Evolutionary conservation across 108 stramenopile genomes (phyloP).

Genomic region (Skeletonema marinoi): DNA sequence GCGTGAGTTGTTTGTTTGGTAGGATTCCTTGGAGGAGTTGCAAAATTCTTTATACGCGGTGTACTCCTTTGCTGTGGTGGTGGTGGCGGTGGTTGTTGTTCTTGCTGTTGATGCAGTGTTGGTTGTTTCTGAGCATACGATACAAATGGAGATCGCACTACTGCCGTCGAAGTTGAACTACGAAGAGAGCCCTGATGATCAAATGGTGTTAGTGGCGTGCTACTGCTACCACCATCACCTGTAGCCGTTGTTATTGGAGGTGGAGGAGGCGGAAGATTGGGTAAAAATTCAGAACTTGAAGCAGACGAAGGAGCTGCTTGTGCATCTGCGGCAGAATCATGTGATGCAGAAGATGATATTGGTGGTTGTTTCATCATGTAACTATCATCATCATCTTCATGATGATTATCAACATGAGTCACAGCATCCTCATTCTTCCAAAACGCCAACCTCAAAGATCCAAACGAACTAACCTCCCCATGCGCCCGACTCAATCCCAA

Average conservation of each 20-base stretch:
- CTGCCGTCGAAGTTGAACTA: neutral
- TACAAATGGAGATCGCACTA: conserved; percentile 5
- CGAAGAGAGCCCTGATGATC: conserved; percentile 29
- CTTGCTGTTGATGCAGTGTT: neutral
- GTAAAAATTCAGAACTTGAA: neutral
- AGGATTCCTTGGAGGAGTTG: neutral
- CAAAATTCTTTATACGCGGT: neutral
- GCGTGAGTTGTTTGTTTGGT: neutral
- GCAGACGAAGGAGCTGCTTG: neutral
- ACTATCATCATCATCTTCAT: neutral
- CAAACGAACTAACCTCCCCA: conserved; percentile 72
- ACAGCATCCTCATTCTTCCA: conserved; percentile 4
- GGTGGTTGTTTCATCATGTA: neutral
- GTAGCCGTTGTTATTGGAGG: neutral
- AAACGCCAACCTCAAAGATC: conserved; percentile 51
- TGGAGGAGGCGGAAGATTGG: neutral
- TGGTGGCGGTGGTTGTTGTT: neutral
- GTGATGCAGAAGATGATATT: neutral
- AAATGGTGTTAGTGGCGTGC: conserved; percentile 23
- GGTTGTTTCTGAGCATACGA: conserved; percentile 3
- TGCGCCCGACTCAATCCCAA: conserved; percentile 77
- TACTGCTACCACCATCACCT: neutral
- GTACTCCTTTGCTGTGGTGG: neutral
- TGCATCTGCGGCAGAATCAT: no score
- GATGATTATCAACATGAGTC: neutral